Evolutionary conservation across 202 grass and related monocot species (phyloP), one percentile per base, ranked within the genome.

Genomic region (Saccharum hybrid): DNA sequence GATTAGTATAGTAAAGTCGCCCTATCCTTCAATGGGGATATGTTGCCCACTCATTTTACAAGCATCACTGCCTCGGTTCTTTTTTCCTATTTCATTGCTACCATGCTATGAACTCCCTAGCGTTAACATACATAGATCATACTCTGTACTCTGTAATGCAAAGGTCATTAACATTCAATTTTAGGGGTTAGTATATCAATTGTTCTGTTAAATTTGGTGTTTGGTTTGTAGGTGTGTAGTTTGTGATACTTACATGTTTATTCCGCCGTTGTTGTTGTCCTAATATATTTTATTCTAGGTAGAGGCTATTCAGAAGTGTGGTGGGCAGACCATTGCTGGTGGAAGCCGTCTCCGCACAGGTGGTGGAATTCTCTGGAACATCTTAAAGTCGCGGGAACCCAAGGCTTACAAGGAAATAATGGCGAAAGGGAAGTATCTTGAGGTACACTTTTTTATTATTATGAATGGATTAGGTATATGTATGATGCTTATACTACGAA

Each of bases 381-480:
- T 98, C 48, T 83, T 95, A 41, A 98, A 98, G 84, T 90, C 87
- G 15, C 89, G 92, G 72, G 96, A 98, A 59, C 96, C 92, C 31
- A 95, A 88, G 71, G 92, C 92, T 42, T 98, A 95, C 76, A 98
- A 98, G 74, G 89, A 95, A 90, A 98, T 98, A 67, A 95, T 98
- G 90, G 39, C 76, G 11, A 95, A 90, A 83, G 92, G 90, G 49
- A 95, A 77, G 85, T 85, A 90, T 83, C 87, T 98, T 79, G 96
- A 95, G 92, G 96, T 98, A 86, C 63, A n/a, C 64, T 16, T 51
- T 51, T 31, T 38, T 52, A 81, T 5, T 59, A 21, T 52, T 90
- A 36, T 73, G 30, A 78, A 12, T 66, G 46, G 46, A 74, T 52
- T 76, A 76, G 38, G 68, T 45, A 22, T 70, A 70, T 5, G 10